Base-by-base conservation (phyloP, 108 stramenopile genomes). In the Cyclotella baltica region DNA sequence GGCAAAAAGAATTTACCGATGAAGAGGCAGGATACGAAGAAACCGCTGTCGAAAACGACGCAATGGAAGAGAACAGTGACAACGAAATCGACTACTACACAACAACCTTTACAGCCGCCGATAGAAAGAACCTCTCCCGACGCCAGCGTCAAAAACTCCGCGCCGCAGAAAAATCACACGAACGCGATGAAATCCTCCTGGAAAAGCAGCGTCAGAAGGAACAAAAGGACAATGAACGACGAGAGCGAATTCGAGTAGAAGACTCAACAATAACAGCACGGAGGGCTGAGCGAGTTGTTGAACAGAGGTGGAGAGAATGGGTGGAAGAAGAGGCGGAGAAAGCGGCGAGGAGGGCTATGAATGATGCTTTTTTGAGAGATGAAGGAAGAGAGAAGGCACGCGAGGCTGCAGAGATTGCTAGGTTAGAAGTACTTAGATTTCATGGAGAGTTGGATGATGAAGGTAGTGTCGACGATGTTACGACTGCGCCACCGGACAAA, bases 91-190 rank as follows among this genome's bases (percentile, higher is more conserved):
- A 87, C 28, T 85, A 85, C 48, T 35, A 75, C 58, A 70, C 70
- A 19, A 75, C 83, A 18, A 72, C 84, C 16, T 77, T 56, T 10
- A 69, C 82, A 34, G 77, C 84, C 19, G 85, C 88, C 9, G 67
- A 68, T 22, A 77, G 78, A 2, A 86, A 71, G 30, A 81, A 80
- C 36, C 52, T 87, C 18, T 86, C 87, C 13, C 77, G 90, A 30
- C 78, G 88, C 2, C 88, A 89, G 68, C 48, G 70, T 1, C 87
- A 87, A 53, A 88, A 76, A 58, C 78, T 89, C 10, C 66, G 67
- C 11, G 90, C 87, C 2, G 88, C 87, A 11, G 87, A 88, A 67
- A 91, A 89, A 61, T 74, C 81, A 6, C 88, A 83, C 50, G 76
- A 80, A 25, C 80, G 87, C 16, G 83, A 72, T 48, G 84, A 78